Base-by-base conservation (phyloP, 2,329 filamentous ascomycete genomes). In the Nothopassalora personata region DNA sequence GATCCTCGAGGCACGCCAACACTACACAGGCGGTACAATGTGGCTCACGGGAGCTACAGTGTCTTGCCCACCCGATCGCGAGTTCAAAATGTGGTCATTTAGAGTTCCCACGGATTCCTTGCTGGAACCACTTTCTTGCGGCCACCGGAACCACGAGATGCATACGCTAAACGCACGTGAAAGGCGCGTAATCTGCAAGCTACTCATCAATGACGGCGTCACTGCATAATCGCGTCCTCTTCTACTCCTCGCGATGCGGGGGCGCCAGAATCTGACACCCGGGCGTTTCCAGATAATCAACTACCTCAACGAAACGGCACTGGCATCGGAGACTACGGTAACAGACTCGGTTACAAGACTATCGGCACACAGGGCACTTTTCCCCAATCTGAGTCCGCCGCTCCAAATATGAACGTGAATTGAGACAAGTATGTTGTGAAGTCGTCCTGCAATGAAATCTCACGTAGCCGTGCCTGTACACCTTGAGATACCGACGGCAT, bases 401-500 rank as follows among this genome's bases (percentile, higher is more conserved):
- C 23, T 23, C 3, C 23, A 23, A 23, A 23, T 23, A n/a, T 23
- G 23, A 23, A 3, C 23, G 23, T 23, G 23, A 23, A 23, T 23
- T 23, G 23, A 23, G 23, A 23, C 23, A 23, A 23, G 36, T 5
- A 5, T 13, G 15, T 7, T 28, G 46, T 4, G 46, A 28, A 34
- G 31, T 34, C 7, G 31, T 34, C 7, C 15, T 7, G 13, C 15
- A 43, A 4, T 7, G 18, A 5, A 5, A n/a, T 43, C 8, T 43
- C 39, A 43, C n/a, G 13, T 18, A 4, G 13, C 39, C 46, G 23
- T 27, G 1, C 77, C 79, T 11, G 81, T 70, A 68, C 86, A 88
- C 64, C 76, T 77, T 2, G 85, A 86, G 53, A 88, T 82, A 67
- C 88, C 86, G n/a, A 88, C 74, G 4, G 81, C 86, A 66, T 88